phyloP scores from a whole-genome alignment of 805 yeast species.

The Vanderwaltozyma polyspora region DNA sequence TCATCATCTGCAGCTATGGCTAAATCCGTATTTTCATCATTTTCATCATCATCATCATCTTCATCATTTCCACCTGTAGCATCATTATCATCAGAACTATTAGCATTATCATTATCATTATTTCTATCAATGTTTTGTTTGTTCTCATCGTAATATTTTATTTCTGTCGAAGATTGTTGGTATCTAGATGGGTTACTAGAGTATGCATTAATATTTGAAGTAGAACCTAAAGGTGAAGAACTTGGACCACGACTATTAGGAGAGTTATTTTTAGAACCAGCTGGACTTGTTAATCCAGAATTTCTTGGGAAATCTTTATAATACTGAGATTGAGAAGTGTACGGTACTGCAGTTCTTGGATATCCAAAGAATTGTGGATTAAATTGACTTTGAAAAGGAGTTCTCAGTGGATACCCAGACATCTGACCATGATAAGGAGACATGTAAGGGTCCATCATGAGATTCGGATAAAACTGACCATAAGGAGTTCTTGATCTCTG shows the following conservation, averaged over 20 bases:
- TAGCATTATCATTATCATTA: not conserved
- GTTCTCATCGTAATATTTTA: too few relatives aligned
- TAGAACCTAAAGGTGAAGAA: too few relatives aligned
- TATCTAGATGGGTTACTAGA: too few relatives aligned
- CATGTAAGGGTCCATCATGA: constrained; percentile 4
- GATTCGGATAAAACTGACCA: not conserved
- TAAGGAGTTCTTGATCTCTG: not conserved
- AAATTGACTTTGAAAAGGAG: not conserved
- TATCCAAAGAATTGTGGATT: not conserved
- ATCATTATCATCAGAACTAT: not conserved
- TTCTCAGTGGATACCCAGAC: constrained; percentile 4
- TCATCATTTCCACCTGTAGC: not conserved
- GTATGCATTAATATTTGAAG: too few relatives aligned
- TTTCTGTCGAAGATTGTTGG: too few relatives aligned
- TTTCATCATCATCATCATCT: constrained; percentile 5
- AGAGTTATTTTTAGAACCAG: not conserved
- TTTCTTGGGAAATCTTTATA: not conserved
- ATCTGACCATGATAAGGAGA: constrained; percentile 3
- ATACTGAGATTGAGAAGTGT: constrained; percentile 7
- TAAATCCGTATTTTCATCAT: constrained; percentile 17
- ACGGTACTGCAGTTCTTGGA: constrained; percentile 10
- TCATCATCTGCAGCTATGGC: constrained; percentile 12
- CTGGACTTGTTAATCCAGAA: not conserved
- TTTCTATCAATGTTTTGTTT: not conserved
- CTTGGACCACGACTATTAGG: not conserved